Conservation (phyloP, 306 rosid genomes). For the Purshia tridentata region DNA sequence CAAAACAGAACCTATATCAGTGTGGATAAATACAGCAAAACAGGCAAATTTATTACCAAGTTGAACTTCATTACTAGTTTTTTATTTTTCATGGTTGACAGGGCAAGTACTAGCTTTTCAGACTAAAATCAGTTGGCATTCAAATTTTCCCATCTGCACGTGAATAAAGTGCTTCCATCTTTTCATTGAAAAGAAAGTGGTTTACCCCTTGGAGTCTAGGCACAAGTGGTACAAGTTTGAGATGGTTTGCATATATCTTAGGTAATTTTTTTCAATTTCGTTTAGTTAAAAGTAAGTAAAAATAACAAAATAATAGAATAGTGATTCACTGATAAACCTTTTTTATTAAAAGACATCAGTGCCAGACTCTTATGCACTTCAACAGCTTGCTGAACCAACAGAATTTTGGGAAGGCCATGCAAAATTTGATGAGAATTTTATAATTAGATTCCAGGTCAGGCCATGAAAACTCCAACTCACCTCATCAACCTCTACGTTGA, state of each 20-base stretch:
- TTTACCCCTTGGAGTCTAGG: not conserved
- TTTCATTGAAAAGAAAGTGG: slow-evolving; percentile 5
- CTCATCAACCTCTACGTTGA: slow-evolving; percentile 87
- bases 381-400: not conserved
- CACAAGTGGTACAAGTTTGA: not conserved
- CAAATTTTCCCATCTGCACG: not conserved
- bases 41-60: slow-evolving; percentile 7
- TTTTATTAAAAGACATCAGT: not conserved
- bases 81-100: too few relatives aligned
- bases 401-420: not conserved
- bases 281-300: not conserved
- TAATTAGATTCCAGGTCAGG: not conserved
- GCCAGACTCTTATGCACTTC: not conserved
- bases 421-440: not conserved
- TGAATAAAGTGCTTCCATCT: not conserved
- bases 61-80: not conserved
- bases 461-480: slow-evolving; percentile 35
- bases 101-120: not conserved
- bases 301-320: not conserved
- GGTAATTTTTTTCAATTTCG: not conserved
- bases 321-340: not conserved
- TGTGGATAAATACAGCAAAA: not conserved
- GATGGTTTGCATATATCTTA: not conserved
- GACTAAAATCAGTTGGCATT: not conserved
- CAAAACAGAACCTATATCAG: not conserved